Evolutionary conservation across 768 basidiomycete genomes (phyloP), one percentile per base, ranked within the genome.

Genomic region (Hygrocybe punicea): DNA sequence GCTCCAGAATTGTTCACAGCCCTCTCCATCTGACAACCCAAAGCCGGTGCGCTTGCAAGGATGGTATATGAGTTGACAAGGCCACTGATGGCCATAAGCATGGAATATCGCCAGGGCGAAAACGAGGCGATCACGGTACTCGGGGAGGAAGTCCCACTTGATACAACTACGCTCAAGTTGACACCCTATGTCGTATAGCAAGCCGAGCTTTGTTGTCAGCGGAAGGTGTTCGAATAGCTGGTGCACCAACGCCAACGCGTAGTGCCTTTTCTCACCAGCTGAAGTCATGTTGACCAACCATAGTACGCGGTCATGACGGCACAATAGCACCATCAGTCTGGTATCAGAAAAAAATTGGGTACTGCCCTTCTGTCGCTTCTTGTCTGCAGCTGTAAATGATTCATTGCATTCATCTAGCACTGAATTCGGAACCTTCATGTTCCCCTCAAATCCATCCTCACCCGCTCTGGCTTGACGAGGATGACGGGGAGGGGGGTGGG

Each of bases 101-200:
- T 55, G 39, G 19, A 40, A 54, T 4, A 54, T 14, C 4, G 34
- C 48, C 3, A 40, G 48, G 23, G 29, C 53, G 17, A 48, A 48
- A 5, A n/a, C 23, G 2, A 36, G 21, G 3, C 21, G 40, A 3
- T 23, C 6, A 1, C 6, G 4, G 6, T 54, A 54, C 1, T 42
- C 37, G 1, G 4, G 14, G 9, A 39, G 51, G 62, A 63, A 13
- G 4, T 61, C 62, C 58, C 63, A 66, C 39, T 65, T 69, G 2
- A 60, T 24, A 17, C 63, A 67, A 36, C 64, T 66, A 9, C 66
- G 62, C 2, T 73, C 56, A 1, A 76, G 51, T 17, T 69, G 65
- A 56, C 76, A 79, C 0, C 65, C 73, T 19, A 78, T 71, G 52
- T 78, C 70, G 62, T 75, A 73, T 2, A 73, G 58, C 65, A 70